phyloP scores from a whole-genome alignment of 768 basidiomycete species.

The Mycena venus region DNA sequence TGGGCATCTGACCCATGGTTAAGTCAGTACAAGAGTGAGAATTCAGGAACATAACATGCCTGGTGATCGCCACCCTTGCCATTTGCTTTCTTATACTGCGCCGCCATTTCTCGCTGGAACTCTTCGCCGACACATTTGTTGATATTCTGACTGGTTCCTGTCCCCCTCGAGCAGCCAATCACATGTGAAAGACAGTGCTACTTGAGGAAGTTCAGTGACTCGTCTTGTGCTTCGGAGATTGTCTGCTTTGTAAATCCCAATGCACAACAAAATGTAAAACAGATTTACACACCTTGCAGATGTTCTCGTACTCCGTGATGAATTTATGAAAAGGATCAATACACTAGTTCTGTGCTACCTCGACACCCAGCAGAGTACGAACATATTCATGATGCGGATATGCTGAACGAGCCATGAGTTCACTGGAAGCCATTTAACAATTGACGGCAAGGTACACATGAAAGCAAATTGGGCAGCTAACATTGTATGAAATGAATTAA shows the following conservation, averaged over 20 bases:
- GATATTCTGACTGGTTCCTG: slow-evolving; percentile 21
- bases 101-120: slow-evolving; percentile 17
- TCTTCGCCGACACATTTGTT: slow-evolving; percentile 26
- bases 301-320: slow-evolving; percentile 2
- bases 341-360: not conserved
- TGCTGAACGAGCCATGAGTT: slow-evolving; percentile 11
- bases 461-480: not conserved
- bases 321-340: not conserved
- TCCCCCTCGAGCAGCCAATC: not conserved
- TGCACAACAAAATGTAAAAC: not conserved
- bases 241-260: not conserved
- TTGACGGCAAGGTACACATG: slow-evolving; percentile 21
- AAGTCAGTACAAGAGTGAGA: no score
- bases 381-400: slow-evolving; percentile 11
- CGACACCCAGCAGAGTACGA: slow-evolving; percentile 14
- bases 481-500: not conserved
- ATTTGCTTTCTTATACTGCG: slow-evolving; percentile 13
- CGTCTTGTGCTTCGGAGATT: slow-evolving; percentile 3
- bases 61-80: slow-evolving; percentile 20
- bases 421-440: slow-evolving; percentile 11
- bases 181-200: slow-evolving; percentile 19
- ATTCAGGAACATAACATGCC: no score
- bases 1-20: slow-evolving; percentile 3
- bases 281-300: slow-evolving; percentile 5
- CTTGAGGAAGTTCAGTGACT: slow-evolving; percentile 15